Conservation (phyloP, 805 yeast species). For the Diddensiella caesifluorescens region DNA sequence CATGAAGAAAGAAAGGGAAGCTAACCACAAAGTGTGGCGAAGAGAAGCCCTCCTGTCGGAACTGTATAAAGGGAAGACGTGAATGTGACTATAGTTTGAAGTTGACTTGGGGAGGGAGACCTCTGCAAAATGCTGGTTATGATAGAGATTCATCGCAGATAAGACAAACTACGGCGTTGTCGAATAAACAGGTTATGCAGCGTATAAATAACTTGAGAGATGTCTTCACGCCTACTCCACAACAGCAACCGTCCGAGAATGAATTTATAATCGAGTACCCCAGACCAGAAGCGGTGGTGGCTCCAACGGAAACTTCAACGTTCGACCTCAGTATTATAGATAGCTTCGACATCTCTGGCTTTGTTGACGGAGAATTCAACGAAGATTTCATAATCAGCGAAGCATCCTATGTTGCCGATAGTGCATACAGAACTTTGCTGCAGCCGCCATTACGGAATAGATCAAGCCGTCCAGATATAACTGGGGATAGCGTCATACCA, state of each 20-base stretch:
- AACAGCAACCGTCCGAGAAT: slow-evolving; percentile 18
- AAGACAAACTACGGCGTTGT: slow-evolving; percentile 4
- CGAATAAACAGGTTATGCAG: slow-evolving; percentile 11
- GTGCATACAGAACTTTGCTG: slow-evolving; percentile 8
- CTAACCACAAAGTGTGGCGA: slow-evolving; percentile 56
- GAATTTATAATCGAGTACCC: slow-evolving; percentile 13
- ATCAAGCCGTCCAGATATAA: neutral
- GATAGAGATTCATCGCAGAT: neutral
- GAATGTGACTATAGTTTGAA: slow-evolving; percentile 60
- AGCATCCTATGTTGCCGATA: slow-evolving; percentile 7
- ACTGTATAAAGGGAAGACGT: slow-evolving; percentile 43
- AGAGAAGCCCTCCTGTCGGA: slow-evolving; percentile 53
- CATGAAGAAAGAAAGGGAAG: slow-evolving; percentile 1
- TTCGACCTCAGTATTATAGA: slow-evolving; percentile 2
- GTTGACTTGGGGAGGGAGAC: slow-evolving; percentile 73
- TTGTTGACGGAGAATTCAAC: slow-evolving; percentile 13
- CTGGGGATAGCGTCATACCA: slow-evolving; percentile 23
- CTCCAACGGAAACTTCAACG: neutral
- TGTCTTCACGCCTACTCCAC: slow-evolving; percentile 19
- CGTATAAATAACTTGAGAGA: slow-evolving; percentile 12
- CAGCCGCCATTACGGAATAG: slow-evolving; percentile 12
- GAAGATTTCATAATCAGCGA: slow-evolving; percentile 16
- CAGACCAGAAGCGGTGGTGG: no score
- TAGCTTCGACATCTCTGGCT: slow-evolving; percentile 3
- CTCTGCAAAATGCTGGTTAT: slow-evolving; percentile 39